Evolutionary conservation across 1,139 yeast species (phyloP).

Genomic region (Hyphopichia wangnamkhiaoensis): DNA sequence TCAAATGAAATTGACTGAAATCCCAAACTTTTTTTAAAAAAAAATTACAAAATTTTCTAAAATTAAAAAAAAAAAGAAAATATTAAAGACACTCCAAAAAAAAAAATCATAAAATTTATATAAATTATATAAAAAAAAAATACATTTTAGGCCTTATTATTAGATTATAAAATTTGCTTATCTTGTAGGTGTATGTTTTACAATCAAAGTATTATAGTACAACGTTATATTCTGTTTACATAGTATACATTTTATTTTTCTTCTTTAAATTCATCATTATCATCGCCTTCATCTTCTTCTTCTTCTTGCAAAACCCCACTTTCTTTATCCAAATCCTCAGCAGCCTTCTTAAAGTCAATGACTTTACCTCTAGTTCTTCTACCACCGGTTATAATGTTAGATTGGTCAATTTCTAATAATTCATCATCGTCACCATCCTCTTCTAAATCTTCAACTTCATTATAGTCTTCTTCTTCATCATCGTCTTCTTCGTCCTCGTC

Average conservation of each 20-base stretch:
- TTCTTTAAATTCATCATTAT: slow-evolving; percentile 11
- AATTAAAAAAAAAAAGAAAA: no score
- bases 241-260: not conserved
- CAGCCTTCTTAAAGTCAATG: slow-evolving; percentile 85
- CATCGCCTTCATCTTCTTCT: slow-evolving; percentile 49
- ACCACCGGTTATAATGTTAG: slow-evolving; percentile 81
- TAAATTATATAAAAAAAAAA: no score
- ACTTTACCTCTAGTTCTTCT: slow-evolving; percentile 91
- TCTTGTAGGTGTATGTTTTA: no score
- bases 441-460: slow-evolving; percentile 50
- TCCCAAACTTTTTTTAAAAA: no score
- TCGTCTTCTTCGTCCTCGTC: slow-evolving; percentile 59
- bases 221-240: no score
- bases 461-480: slow-evolving; percentile 47
- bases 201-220: not conserved
- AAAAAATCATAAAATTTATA: not conserved
- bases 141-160: not conserved
- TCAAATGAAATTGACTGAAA: not conserved
- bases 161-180: no score
- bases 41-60: not conserved
- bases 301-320: slow-evolving; percentile 44
- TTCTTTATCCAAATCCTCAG: slow-evolving; percentile 64
- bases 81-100: not conserved
- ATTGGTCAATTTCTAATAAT: slow-evolving; percentile 76
- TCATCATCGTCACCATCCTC: slow-evolving; percentile 78